Percentiles rank a stretch among this genome's conserved stretches.
phyloP scores from a whole-genome alignment of 1,284 basidiomycete genomes.

The Microbotryum silenes-acaulis region DNA sequence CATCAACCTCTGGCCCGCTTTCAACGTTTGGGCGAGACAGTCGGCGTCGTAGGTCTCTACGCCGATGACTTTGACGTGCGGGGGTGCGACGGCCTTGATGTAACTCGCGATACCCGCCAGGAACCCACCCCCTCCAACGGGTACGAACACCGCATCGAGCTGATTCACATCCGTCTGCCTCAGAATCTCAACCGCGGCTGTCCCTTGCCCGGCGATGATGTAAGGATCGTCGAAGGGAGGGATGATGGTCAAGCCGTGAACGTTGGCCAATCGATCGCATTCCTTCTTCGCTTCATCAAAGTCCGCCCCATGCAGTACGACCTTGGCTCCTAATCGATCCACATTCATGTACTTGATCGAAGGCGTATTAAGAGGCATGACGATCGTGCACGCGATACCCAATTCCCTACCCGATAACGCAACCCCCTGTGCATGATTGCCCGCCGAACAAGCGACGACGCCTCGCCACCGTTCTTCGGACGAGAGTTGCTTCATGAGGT shows the following conservation, averaged over 20 bases:
- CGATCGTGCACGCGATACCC: constrained; percentile 88
- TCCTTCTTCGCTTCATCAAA: constrained; percentile 97
- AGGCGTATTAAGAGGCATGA: constrained; percentile 94
- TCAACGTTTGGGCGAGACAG: constrained; percentile 76
- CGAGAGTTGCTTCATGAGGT: constrained; percentile 87
- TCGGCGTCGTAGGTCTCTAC: constrained; percentile 96
- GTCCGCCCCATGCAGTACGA: constrained; percentile 82
- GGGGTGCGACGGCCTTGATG: constrained; percentile 85
- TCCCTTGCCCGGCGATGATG: constrained; percentile 96
- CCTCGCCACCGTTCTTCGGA: constrained; percentile 93
- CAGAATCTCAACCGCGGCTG: constrained; percentile 86
- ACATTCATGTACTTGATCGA: constrained; percentile 95
- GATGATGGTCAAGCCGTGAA: constrained; percentile 77
- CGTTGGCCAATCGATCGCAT: constrained; percentile 71
- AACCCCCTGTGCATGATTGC: constrained; percentile 98
- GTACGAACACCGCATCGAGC: constrained; percentile 79
- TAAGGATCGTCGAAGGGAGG: constrained; percentile 97
- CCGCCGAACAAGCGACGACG: constrained; percentile 94
- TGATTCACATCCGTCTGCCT: constrained; percentile 70
- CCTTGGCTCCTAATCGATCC: constrained; percentile 83
- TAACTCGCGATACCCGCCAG: constrained; percentile 84
- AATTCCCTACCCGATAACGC: constrained; percentile 83
- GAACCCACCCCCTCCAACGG: constrained; percentile 89
- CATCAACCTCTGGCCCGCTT: constrained; percentile 68
- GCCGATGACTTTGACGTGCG: constrained; percentile 73